Evolutionary conservation across 257 asterid species (phyloP).

Genomic region (Knoxia roxburghii): DNA sequence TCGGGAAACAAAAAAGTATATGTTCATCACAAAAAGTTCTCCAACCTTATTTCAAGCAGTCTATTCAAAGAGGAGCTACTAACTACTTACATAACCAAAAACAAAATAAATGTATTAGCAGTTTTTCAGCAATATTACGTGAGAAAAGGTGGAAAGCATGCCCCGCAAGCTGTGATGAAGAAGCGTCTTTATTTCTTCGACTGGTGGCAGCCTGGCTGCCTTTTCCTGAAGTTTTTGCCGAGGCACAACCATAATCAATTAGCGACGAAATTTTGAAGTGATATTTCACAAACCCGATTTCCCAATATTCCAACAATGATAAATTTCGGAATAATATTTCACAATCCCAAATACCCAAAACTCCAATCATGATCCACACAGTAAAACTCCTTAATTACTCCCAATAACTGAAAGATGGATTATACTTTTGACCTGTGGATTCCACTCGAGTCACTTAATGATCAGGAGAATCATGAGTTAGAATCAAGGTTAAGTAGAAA

Average conservation of each 20-base stretch:
- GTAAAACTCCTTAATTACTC: too few species aligned
- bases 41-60: not conserved
- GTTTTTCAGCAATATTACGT: conserved; percentile 27
- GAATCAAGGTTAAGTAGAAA: not conserved
- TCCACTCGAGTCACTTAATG: not conserved
- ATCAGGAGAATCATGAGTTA: not conserved
- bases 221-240: conserved; percentile 42
- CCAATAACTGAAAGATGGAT: too few species aligned
- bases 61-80: not conserved
- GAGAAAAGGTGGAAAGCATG: conserved; percentile 84
- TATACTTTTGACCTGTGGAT: too few species aligned
- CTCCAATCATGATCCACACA: not conserved
- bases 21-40: not conserved
- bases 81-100: not conserved
- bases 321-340: not conserved
- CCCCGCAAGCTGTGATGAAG: conserved; percentile 77
- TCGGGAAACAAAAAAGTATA: not conserved
- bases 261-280: not conserved
- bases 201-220: conserved; percentile 80
- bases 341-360: not conserved
- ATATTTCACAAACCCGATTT: not conserved
- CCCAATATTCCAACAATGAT: too few species aligned
- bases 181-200: conserved; percentile 70
- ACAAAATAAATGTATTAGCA: not conserved
- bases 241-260: not conserved